Evolutionary conservation across 23 red algal genomes (phyloP).

Genomic region (Gracilaria domingensis): DNA sequence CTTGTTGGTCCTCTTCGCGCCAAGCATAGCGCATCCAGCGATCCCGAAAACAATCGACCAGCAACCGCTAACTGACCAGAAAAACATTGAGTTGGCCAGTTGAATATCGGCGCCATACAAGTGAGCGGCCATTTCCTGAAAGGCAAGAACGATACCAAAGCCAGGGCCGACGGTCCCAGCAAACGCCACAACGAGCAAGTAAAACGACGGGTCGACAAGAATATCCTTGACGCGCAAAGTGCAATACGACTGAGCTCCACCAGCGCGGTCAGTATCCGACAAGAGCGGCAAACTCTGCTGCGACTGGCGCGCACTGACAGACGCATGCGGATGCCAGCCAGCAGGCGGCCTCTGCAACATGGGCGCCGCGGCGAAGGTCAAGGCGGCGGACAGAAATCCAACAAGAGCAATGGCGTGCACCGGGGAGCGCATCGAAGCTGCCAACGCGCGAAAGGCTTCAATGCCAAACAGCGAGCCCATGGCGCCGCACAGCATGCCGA

Average conservation of each 20-base stretch:
- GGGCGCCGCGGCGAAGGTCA: not conserved
- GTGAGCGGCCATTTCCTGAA: slow-evolving; percentile 28
- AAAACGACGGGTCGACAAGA: slow-evolving; percentile 32
- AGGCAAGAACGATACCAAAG: slow-evolving; percentile 57
- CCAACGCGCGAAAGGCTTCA: not conserved
- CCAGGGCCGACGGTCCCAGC: slow-evolving; percentile 49
- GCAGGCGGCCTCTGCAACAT: not conserved
- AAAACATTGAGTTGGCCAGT: slow-evolving; percentile 36
- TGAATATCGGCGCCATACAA: slow-evolving; percentile 35
- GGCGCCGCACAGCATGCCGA: slow-evolving; percentile 54
- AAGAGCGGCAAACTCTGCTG: not conserved
- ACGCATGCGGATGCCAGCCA: slow-evolving; percentile 1
- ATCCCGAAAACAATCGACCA: slow-evolving; percentile 35
- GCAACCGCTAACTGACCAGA: slow-evolving; percentile 34
- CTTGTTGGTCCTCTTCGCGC: slow-evolving; percentile 25
- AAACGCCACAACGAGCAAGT: slow-evolving; percentile 37
- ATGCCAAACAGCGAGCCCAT: slow-evolving; percentile 42
- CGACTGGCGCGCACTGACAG: not conserved
- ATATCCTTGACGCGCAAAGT: slow-evolving; percentile 22
- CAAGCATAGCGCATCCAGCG: slow-evolving; percentile 22
- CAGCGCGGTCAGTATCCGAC: not conserved
- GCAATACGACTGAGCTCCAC: not conserved
- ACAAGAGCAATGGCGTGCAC: slow-evolving; percentile 8
- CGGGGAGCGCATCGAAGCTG: not conserved
- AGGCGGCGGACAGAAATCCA: not conserved